Evolutionary conservation across 495 filamentous ascomycete genomes (phyloP).

Genomic region (Cetradonia linearis): DNA sequence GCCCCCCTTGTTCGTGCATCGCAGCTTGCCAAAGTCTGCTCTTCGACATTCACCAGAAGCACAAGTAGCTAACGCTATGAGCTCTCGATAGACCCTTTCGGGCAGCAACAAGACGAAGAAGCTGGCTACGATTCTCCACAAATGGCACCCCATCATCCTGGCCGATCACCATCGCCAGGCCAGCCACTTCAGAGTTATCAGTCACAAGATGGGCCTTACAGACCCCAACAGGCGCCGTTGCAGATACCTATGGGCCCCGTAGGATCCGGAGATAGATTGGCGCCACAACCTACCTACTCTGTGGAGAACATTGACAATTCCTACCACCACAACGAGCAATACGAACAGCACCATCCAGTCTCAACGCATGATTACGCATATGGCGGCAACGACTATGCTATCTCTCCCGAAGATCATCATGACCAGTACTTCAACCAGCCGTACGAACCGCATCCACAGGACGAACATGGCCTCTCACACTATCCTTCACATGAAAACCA

Average conservation of each 20-base stretch:
- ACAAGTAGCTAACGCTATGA: conserved; percentile 1
- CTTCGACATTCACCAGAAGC: background rate
- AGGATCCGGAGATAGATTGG: conserved; percentile 51
- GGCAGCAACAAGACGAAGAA: conserved; percentile 27
- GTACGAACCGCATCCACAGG: conserved; percentile 54
- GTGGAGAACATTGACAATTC: conserved; percentile 65
- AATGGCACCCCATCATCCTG: conserved; percentile 44
- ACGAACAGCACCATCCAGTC: conserved; percentile 42
- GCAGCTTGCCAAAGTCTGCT: background rate
- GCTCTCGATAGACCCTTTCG: conserved; percentile 12
- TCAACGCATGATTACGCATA: conserved; percentile 36
- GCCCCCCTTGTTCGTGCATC: conserved; percentile 4
- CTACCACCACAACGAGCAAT: conserved; percentile 58
- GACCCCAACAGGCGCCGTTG: conserved; percentile 40
- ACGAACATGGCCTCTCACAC: conserved; percentile 48
- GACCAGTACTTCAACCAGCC: conserved; percentile 78
- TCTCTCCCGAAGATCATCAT: conserved; percentile 75
- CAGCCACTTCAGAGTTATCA: conserved; percentile 59
- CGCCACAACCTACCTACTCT: conserved; percentile 75
- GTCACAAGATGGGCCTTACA: conserved; percentile 57
- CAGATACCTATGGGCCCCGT: conserved; percentile 57
- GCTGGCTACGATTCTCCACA: conserved; percentile 53
- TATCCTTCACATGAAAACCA: conserved; percentile 39
- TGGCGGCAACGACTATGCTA: conserved; percentile 51
- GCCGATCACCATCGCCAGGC: conserved; percentile 45